Conservation (phyloP, 2,329 filamentous ascomycete genomes). For the Aspergillus novoparasiticus region DNA sequence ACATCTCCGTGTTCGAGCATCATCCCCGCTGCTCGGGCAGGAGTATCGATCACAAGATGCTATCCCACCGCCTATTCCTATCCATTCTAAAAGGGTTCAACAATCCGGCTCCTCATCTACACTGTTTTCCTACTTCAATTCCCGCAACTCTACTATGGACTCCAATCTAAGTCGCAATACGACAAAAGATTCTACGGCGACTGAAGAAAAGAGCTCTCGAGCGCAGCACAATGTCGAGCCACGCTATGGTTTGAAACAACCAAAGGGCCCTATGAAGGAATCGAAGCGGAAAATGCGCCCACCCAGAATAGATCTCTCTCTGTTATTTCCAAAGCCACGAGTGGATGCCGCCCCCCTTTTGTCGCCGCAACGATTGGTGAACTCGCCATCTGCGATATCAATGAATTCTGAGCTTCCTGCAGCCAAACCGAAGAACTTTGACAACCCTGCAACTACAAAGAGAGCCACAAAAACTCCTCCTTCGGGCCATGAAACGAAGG, state of each 20-base stretch:
- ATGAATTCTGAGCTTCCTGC: conserved; percentile 35
- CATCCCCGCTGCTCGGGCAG: conserved; percentile 49
- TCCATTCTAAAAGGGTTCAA: conserved; percentile 39
- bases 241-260: conserved; percentile 26
- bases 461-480: conserved; percentile 33
- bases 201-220: conserved; percentile 14
- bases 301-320: conserved; percentile 44
- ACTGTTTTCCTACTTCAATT: conserved; percentile 51
- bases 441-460: conserved; percentile 23
- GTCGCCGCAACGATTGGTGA: conserved; percentile 45
- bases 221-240: conserved; percentile 22
- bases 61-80: conserved; percentile 33
- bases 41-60: conserved; percentile 34
- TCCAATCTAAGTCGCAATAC: conserved; percentile 30
- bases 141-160: conserved; percentile 42
- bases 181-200: conserved; percentile 5
- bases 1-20: conserved; percentile 45
- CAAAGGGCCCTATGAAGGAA: conserved; percentile 32
- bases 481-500: conserved; percentile 12
- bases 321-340: conserved; percentile 45
- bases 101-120: conserved; percentile 49
- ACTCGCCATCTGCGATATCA: conserved; percentile 44
- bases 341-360: conserved; percentile 35
- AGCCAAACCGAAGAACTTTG: conserved; percentile 22
- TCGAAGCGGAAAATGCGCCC: conserved; percentile 43